Base-by-base conservation (phyloP, 495 filamentous ascomycete species). In the Penicillium maclennaniae region DNA sequence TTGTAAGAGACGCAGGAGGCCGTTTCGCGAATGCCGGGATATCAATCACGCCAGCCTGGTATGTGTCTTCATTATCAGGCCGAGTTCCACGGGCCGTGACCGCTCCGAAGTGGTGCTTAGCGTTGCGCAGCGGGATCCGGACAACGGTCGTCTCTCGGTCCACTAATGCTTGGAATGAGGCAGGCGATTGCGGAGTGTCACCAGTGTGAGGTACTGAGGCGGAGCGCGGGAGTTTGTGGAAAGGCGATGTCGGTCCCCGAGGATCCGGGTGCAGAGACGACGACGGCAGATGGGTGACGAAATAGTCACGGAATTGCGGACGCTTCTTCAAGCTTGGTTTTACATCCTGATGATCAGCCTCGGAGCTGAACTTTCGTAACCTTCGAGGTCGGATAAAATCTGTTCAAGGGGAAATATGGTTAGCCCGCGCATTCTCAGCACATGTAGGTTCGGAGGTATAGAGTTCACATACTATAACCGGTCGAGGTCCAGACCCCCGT, bases 41-140 rank as follows among this genome's bases (percentile, higher is more conserved):
- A 53, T 89, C 84, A 48, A 98, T 88, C 23, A 93, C 95, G 25
- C 93, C 93, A 1, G 92, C 95, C 71, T 98, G 95, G 69, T 92
- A 88, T 23, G 89, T 80, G 62, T 98, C 93, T 73, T 98, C 95
- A 71, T 98, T 98, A 63, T 88, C 85, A 9, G 83, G 83, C 1
- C 93, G 79, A 37, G 84, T 87, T 10, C 93, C 93, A 4, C 93
- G 83, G 21, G 88, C 89, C 9, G 85, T 77, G 9, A 83, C 80
- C 20, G 80, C 87, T 19, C 93, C 93, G 59, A 92, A 98, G 67
- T 98, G 93, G 63, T 97, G 92, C 62, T 97, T 98, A 39, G 93
- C 93, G 60, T 85, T 92, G 52, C 85, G 85, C 19, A 98, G 74
- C 0, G 93, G 93, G 56, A 98, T 97, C n/a, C 93, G 89, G 19